Base-by-base conservation (phyloP, 805 yeast species). In the Lipomyces lipofer region DNA sequence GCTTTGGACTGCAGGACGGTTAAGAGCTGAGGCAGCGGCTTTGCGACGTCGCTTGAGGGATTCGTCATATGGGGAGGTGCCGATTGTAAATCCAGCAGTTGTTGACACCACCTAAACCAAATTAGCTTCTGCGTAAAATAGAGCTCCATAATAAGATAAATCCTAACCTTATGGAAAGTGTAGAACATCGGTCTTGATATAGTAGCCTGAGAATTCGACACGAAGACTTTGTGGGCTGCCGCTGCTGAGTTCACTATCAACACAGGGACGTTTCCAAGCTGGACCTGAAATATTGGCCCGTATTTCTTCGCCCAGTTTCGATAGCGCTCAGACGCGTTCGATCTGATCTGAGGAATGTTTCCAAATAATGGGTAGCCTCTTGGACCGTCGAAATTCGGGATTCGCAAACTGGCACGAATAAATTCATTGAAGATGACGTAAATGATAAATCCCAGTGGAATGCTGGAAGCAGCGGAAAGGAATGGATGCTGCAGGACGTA, bases 221-320 rank as follows among this genome's bases (percentile, higher is more conserved):
- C 67, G 86, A 87, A 85, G 2, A 86, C 68, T 22, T 71, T 71
- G 35, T 69, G 66, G 1, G 83, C 81, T 5, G 84, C 77, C 3
- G 75, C 78, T 60, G 71, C 83, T 1, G 85, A 77, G 64, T 86
- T 85, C n/a, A 82, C 91, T 15, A 87, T 83, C 10, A 87, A 76
- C 1, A 84, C 78, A 12, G 78, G 70, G 36, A 69, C 73, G 17
- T 66, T 70, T 0, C 95, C 95, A 50, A 86, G 67, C 44, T 85
- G 69, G 42, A 85, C 73, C 62, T 86, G 92, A 64, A 78, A 85
- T 1, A 85, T 78, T 1, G 74, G 68, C 25, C 69, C 64, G 52
- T 68, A 66, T 46, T 67, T 47, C 39, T 65, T 51, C 45, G 73
- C 60, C 64, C 73, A 64, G 33, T 60, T 51, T 44, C 67, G 66